These are phyloP conservation scores for Penicillium sp. DNA, from an alignment of 2,329 filamentous ascomycete species.

Conservation along the genomic window DNA sequence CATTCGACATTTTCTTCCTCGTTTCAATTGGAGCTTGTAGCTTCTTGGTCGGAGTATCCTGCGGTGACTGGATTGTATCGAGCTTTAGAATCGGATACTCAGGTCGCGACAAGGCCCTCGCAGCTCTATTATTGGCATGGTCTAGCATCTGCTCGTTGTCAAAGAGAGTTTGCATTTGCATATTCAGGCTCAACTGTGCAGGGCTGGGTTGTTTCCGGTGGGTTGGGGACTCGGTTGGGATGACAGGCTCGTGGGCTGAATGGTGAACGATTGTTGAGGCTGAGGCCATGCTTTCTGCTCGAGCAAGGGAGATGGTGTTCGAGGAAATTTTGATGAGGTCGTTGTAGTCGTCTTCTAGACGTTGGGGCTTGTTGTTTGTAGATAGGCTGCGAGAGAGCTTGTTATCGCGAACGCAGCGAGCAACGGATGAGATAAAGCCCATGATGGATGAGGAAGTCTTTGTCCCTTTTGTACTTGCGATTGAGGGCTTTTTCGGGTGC, in stretches of 20 bases:
- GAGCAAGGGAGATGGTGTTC: constrained; percentile 13
- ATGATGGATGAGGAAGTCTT: constrained; percentile 12
- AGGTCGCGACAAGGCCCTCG: constrained; percentile 8
- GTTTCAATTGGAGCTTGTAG: constrained; percentile 17
- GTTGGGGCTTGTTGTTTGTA: constrained; percentile 14
- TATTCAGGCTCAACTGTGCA: constrained; percentile 13
- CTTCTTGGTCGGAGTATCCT: constrained; percentile 15
- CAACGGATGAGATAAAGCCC: constrained; percentile 26
- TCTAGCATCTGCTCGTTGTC: constrained; percentile 19
- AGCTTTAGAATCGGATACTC: constrained; percentile 26
- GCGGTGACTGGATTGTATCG: constrained; percentile 19
- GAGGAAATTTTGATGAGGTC: constrained; percentile 25
- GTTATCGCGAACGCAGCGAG: constrained; percentile 21
- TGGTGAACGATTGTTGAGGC: constrained; percentile 20
- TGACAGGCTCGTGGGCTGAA: constrained; percentile 10
- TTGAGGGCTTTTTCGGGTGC: neutral
- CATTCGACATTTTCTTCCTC: neutral
- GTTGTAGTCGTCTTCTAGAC: constrained; percentile 24
- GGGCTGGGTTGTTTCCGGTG: constrained; percentile 13
- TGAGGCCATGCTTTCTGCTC: constrained; percentile 18
- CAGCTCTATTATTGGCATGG: constrained; percentile 5
- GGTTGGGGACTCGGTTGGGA: constrained; percentile 16
- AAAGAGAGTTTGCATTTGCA: constrained; percentile 14
- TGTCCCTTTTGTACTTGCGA: neutral
- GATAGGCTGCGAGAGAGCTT: constrained; percentile 22